Percentiles rank a stretch among this genome's conserved stretches.
Evolutionary conservation across 1,139 yeast genomes (phyloP).

Genomic region (Protomyces arabidopsidicola): DNA sequence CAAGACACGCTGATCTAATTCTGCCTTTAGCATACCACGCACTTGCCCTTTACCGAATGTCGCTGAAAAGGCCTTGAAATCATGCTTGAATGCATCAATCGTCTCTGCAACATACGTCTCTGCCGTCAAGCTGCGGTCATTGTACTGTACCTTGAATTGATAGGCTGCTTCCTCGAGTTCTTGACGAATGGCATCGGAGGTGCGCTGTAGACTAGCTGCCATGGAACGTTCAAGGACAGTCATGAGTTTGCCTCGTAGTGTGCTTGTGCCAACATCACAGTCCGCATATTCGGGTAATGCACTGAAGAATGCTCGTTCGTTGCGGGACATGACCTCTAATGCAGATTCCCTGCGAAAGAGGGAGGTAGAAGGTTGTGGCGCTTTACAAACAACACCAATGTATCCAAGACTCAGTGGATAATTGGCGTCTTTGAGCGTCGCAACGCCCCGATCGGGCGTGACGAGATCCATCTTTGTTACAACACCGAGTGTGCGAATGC

Average conservation of each 20-base stretch:
- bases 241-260: slow-evolving; percentile 74
- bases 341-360: slow-evolving; percentile 31
- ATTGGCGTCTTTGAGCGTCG: slow-evolving; percentile 64
- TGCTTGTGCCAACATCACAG: slow-evolving; percentile 66
- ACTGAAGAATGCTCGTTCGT: slow-evolving; percentile 39
- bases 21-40: slow-evolving; percentile 70
- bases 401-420: slow-evolving; percentile 94
- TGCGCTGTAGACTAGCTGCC: slow-evolving; percentile 84
- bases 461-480: slow-evolving; percentile 90
- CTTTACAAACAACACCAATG: slow-evolving; percentile 91
- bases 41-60: slow-evolving; percentile 80
- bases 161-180: slow-evolving; percentile 92
- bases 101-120: slow-evolving; percentile 90
- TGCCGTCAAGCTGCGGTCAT: slow-evolving; percentile 88
- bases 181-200: slow-evolving; percentile 76
- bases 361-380: slow-evolving; percentile 40
- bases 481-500: slow-evolving; percentile 93
- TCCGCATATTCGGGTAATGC: slow-evolving; percentile 17
- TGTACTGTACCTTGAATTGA: slow-evolving; percentile 91
- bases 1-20: slow-evolving; percentile 80
- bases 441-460: slow-evolving; percentile 65
- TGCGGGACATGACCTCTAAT: slow-evolving; percentile 43
- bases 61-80: slow-evolving; percentile 80
- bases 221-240: slow-evolving; percentile 82
- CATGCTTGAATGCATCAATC: slow-evolving; percentile 77